These are phyloP conservation scores for Ophiostoma montium DNA, from an alignment of 2,329 filamentous ascomycete genomes.

Conservation along the genomic window DNA sequence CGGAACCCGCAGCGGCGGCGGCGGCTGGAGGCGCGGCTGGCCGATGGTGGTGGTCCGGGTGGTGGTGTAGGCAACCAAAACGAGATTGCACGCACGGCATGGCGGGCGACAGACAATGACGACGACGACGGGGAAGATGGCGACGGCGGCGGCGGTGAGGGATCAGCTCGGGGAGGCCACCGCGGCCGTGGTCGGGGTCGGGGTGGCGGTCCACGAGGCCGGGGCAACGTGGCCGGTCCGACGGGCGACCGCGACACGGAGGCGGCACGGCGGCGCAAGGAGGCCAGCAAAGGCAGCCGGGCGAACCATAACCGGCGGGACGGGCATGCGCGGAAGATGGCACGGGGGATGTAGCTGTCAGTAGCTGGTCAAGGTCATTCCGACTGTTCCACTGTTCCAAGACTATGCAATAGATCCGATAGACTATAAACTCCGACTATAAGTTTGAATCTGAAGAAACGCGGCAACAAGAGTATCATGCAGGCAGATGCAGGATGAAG, in stretches of 20 bases:
- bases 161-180: slow-evolving; percentile 23
- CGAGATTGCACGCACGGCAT: slow-evolving; percentile 51
- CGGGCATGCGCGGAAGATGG: slow-evolving; percentile 51
- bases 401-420: no score
- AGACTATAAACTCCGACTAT: no score
- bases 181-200: slow-evolving; percentile 29
- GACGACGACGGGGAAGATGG: slow-evolving; percentile 29
- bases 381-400: no score
- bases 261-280: slow-evolving; percentile 58
- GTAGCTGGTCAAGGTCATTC: no score
- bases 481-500: background rate
- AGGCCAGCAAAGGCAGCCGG: slow-evolving; percentile 64
- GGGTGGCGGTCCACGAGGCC: slow-evolving; percentile 33
- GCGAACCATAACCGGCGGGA: slow-evolving; percentile 82
- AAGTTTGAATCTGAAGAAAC: no score
- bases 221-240: slow-evolving; percentile 46
- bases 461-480: no score
- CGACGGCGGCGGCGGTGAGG: slow-evolving; percentile 32
- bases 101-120: slow-evolving; percentile 29
- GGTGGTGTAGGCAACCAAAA: slow-evolving; percentile 50
- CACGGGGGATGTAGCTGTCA: slow-evolving; percentile 32
- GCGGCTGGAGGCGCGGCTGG: slow-evolving; percentile 52
- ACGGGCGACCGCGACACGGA: slow-evolving; percentile 59
- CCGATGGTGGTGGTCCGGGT: slow-evolving; percentile 25
- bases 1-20: slow-evolving; percentile 56